Evolutionary conservation across 2,329 filamentous ascomycete genomes (phyloP).

Genomic region (Pseudogymnoascus sp.): DNA sequence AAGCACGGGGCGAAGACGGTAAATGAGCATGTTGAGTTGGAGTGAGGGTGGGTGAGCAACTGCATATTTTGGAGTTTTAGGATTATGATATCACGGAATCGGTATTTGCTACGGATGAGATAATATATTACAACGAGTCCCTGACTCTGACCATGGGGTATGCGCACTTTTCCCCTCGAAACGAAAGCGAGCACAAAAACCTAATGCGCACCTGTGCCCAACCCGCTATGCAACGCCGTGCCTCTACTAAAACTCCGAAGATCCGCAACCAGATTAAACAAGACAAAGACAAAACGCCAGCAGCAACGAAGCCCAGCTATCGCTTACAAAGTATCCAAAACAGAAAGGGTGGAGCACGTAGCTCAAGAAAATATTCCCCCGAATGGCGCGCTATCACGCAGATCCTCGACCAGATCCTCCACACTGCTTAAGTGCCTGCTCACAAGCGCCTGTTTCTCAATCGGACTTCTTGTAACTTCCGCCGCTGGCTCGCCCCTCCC

Average conservation of each 20-base stretch:
- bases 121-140: background rate
- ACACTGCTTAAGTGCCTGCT: constrained; percentile 58
- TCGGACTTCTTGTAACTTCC: constrained; percentile 45
- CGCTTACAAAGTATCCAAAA: background rate
- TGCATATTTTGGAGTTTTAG: constrained; percentile 28
- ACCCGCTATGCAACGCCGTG: constrained; percentile 18
- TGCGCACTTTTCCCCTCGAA: constrained; percentile 5
- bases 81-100: constrained; percentile 14
- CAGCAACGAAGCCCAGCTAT: background rate
- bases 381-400: constrained; percentile 72
- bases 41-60: background rate
- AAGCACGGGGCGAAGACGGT: background rate
- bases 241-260: background rate
- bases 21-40: background rate
- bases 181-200: constrained; percentile 16
- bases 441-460: constrained; percentile 60
- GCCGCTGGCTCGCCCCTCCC: constrained; percentile 12
- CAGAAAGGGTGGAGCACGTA: constrained; percentile 10
- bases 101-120: background rate
- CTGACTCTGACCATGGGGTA: background rate
- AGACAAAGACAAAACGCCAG: background rate
- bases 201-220: constrained; percentile 27
- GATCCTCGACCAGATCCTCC: constrained; percentile 60
- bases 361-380: constrained; percentile 46
- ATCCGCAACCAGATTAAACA: background rate